Conservation (phyloP, 116 monocot species). For the Papilionanthe hybrid region DNA sequence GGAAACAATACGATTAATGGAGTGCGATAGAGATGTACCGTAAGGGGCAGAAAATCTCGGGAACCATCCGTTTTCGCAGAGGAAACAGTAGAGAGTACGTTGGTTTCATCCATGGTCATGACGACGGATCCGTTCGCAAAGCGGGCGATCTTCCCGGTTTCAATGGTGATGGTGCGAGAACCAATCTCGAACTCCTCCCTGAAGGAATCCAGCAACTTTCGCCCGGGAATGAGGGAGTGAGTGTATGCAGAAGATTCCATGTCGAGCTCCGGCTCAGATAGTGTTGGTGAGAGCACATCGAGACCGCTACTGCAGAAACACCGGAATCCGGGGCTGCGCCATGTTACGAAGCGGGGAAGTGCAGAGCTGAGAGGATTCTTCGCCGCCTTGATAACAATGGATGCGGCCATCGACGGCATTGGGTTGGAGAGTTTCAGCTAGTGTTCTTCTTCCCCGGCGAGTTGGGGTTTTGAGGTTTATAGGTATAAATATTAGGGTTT, state of each 20-base stretch:
- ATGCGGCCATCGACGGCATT: constrained; percentile 22
- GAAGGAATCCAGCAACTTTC: constrained; percentile 70
- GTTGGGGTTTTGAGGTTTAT: background rate
- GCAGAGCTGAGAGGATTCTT: constrained; percentile 17
- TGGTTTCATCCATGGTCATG: constrained; percentile 66
- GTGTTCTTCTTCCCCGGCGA: background rate
- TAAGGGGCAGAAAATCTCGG: constrained; percentile 87
- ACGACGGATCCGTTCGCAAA: constrained; percentile 86
- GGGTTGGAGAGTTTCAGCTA: constrained; percentile 12
- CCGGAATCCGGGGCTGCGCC: constrained; percentile 23
- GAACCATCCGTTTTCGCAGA: constrained; percentile 49
- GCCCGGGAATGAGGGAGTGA: constrained; percentile 20
- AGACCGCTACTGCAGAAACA: constrained; percentile 22
- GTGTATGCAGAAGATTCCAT: background rate
- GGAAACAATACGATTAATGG: background rate
- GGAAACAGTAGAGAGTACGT: constrained; percentile 77
- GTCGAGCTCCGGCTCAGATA: constrained; percentile 10
- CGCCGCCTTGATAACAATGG: constrained; percentile 22
- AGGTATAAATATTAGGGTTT: background rate
- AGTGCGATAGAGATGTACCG: constrained; percentile 33
- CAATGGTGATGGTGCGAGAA: constrained; percentile 50
- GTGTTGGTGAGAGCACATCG: constrained; percentile 10
- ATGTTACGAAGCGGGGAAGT: constrained; percentile 16
- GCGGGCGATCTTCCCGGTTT: constrained; percentile 84
- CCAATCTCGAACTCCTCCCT: constrained; percentile 89